These are phyloP conservation scores for Lodderomyces elongisporus DNA, from an alignment of 1,139 yeast species.

Conservation along the genomic window DNA sequence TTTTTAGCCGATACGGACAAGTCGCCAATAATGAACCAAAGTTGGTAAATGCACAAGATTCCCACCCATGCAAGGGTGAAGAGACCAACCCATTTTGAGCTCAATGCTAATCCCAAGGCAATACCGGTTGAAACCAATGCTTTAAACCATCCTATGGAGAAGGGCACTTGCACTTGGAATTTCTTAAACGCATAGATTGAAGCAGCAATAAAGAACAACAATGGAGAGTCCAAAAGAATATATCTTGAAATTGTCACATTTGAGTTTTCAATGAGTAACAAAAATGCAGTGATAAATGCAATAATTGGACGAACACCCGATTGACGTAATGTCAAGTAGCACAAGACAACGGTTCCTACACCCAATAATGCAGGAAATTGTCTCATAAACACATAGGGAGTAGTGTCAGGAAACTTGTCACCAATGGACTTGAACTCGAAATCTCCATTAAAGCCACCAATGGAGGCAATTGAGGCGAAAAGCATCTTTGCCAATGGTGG, in stretches of 20 bases:
- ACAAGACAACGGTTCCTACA: slow-evolving; percentile 66
- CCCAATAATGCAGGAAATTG: slow-evolving; percentile 81
- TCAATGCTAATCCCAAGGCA: slow-evolving; percentile 79
- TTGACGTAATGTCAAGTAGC: slow-evolving; percentile 76
- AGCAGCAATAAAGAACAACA: slow-evolving; percentile 85
- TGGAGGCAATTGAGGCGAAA: slow-evolving; percentile 67
- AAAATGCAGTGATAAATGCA: slow-evolving; percentile 60
- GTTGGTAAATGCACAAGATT: slow-evolving; percentile 60
- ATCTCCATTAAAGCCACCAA: slow-evolving; percentile 76
- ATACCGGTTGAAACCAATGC: slow-evolving; percentile 70
- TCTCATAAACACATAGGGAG: slow-evolving; percentile 82
- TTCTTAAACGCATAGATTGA: slow-evolving; percentile 75
- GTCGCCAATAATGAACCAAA: slow-evolving; percentile 91
- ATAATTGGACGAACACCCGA: slow-evolving; percentile 83
- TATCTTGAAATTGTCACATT: slow-evolving; percentile 84
- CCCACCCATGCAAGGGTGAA: slow-evolving; percentile 96
- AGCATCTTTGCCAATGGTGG: slow-evolving; percentile 92
- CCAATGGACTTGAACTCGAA: slow-evolving; percentile 74
- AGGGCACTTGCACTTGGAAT: slow-evolving; percentile 76
- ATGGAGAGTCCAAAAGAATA: slow-evolving; percentile 86
- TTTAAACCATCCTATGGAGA: slow-evolving; percentile 64
- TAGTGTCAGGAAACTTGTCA: slow-evolving; percentile 49
- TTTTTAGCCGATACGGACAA: slow-evolving; percentile 52
- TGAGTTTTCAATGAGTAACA: slow-evolving; percentile 79
- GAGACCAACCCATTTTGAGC: slow-evolving; percentile 96